Evolutionary conservation across 2,329 filamentous ascomycete genomes (phyloP), one percentile per base, ranked within the genome.

Genomic region (Orbilia oligospora): DNA sequence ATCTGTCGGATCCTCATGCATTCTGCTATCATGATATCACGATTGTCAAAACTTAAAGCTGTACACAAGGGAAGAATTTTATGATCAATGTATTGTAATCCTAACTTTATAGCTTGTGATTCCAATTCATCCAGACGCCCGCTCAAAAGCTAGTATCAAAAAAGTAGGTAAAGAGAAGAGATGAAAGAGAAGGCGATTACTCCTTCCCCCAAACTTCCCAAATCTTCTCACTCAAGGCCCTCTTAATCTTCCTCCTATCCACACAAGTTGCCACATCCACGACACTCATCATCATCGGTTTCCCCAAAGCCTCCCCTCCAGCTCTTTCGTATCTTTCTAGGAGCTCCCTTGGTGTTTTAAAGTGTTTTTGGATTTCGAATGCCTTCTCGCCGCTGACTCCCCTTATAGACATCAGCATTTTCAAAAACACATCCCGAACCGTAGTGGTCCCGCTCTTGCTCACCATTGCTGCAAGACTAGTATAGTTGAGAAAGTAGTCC

Each of bases 341-440:
- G 64, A 96, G 89, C 0, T 89, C 89, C 75, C 88, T 86, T 0
- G 93, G 93, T 1, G 92, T 95, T 80, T 87, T 89, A 91, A 92
- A 96, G n/a, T 87, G 85, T 81, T 89, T 90, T 82, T 95, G 92
- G 12, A 96, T 93, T 84, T 93, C 92, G 4, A 94, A 84, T 0
- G 93, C 93, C 81, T 92, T 93, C 81, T 94, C 92, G 2, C 91
- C 91, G 0, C 91, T 92, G 12, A 96, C 86, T 0, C 92, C 91
- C 69, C 88, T 88, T 0, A 89, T 93, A 80, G 91, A 93, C 92
- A 96, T 94, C 58, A 96, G 87, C 92, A 96, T 95, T 84, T 94
- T 94, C 27, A 96, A 85, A 81, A 89, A 95, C 0, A 94, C 84
- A 81, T 96, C 93, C 70, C 91, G 87, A 9, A 95, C 85, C 0